A percentile compares a stretch with the other conserved stretches of the same genome.
Conservation (phyloP, 1,139 yeast genomes). For the Protomyces gravidus region DNA sequence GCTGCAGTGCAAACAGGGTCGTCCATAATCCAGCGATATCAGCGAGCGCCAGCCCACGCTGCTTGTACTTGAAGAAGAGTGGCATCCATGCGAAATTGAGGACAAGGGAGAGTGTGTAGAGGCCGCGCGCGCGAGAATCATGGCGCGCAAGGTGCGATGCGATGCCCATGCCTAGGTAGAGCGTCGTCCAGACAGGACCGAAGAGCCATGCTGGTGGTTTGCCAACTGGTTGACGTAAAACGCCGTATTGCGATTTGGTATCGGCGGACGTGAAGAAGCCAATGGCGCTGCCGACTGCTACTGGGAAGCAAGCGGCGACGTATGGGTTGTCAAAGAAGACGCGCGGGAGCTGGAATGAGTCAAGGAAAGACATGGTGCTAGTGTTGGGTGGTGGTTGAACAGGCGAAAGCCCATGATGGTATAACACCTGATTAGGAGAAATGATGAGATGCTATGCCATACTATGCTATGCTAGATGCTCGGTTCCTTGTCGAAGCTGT, state of each 20-base stretch:
- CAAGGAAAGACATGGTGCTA: background rate
- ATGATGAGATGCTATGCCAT: too few relatives aligned
- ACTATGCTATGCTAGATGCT: too few relatives aligned
- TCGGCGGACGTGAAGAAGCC: slow-evolving; percentile 20
- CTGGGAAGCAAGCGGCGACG: slow-evolving; percentile 18
- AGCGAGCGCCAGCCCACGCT: slow-evolving; percentile 24
- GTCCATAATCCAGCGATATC: slow-evolving; percentile 25
- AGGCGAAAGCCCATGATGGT: too few relatives aligned
- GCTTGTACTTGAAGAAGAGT: slow-evolving; percentile 16
- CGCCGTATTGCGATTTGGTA: slow-evolving; percentile 17
- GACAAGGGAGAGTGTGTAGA: slow-evolving; percentile 11
- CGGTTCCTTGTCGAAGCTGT: too few relatives aligned
- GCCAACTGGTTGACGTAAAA: slow-evolving; percentile 27
- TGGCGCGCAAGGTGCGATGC: slow-evolving; percentile 27
- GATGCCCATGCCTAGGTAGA: slow-evolving; percentile 29
- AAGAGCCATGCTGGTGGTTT: slow-evolving; percentile 29
- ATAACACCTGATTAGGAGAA: too few relatives aligned
- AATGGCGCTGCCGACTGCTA: slow-evolving; percentile 18
- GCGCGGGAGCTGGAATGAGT: slow-evolving; percentile 4
- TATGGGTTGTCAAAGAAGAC: slow-evolving; percentile 19
- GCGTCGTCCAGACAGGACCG: slow-evolving; percentile 31
- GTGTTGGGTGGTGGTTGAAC: too few relatives aligned
- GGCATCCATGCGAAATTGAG: slow-evolving; percentile 31
- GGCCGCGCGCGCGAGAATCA: slow-evolving; percentile 7
- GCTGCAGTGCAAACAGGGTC: slow-evolving; percentile 1